Evolutionary conservation across 805 yeast genomes (phyloP), one percentile per base, ranked within the genome.

Genomic region (Schwanniomyces sp.): DNA sequence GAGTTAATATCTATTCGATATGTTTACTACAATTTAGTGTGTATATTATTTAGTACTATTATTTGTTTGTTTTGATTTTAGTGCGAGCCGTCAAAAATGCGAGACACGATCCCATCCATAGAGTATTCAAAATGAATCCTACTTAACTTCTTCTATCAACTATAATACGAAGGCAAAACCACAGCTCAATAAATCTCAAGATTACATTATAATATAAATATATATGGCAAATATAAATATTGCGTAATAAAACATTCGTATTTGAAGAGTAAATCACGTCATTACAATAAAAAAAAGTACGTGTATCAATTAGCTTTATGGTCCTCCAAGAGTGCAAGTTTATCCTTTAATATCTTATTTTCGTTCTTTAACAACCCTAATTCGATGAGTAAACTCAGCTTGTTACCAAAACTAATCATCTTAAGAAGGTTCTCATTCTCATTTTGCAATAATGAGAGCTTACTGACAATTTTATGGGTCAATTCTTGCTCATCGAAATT

Each of bases 361-460:
- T 56, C 59, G 34, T 63, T 66, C 49, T 78, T 78, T 41, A 85
- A 64, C 41, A 88, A 61, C 16, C 86, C 88, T 37, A 86, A 62
- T 62, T 86, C 89, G 37, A 88, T 79, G 48, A 84, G 80, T 51
- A 82, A 70, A 57, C 88, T 89, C 58, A 85, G 85, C 38, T 87
- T 76, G 60, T 84, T 83, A n/a, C 96, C 89, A 63, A 76, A 84
- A 52, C 91, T 82, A 9, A 88, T 63, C 84, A 87, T 81, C 55
- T 80, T 80, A 51, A 84, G 76, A 67, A 89, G 74, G 52, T 77
- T 82, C 48, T 82, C 84, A 60, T 89, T 89, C 59, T 89, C 96
- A 40, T 76, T 78, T 16, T 80, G 80, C 49, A 89, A 66, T 48
- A 76, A 69, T 45, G 80, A 79, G 52, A 89, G 56, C 55, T 87